Base-by-base conservation (phyloP, 2,329 filamentous ascomycete species). In the Claviceps humidiphila region DNA sequence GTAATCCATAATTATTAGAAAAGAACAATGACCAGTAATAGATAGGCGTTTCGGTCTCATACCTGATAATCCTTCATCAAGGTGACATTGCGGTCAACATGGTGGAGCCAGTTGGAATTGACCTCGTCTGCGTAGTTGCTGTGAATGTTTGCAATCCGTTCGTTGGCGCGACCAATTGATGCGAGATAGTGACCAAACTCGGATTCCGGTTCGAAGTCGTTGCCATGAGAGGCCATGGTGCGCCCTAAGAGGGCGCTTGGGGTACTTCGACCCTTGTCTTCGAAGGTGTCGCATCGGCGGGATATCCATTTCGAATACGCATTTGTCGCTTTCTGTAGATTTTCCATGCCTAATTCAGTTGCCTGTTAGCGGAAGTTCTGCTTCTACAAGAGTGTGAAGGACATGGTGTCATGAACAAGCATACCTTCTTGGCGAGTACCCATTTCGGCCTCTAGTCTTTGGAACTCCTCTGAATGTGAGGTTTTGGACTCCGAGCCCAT, bases 41-140 rank as follows among this genome's bases (percentile, higher is more conserved):
- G 5, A 22, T 26, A 13, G 37, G n/a, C 3, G 16, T 16, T 9
- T 50, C 16, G 20, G 20, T 6, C 22, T 37, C 77, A 51, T 75
- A 91, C 87, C 77, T 96, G 89, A 62, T 95, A 97, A 64, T 97
- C 93, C 67, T 95, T 96, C 88, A 97, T 91, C 77, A 95, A 93
- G 39, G 88, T 84, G 50, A 95, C 70, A 26, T 86, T 94, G 58
- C 89, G 77, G 67, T 97, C 91, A 22, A 95, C 74, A n/a, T 87
- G 89, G 66, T 96, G 89, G 53, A 95, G 75, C 91, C 91, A 96
- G 65, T 80, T 85, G 38, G 81, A 78, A 16, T 86, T 94, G 56
- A 89, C 85, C 61, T 87, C 80, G 38, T 80, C 76, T 46, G 89
- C 81, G 63, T 91, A 95, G 24, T 76, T 81, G 65, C 95, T 91